Conservation (phyloP, 2,329 filamentous ascomycete species). For the Paraphoma chrysanthemicola region DNA sequence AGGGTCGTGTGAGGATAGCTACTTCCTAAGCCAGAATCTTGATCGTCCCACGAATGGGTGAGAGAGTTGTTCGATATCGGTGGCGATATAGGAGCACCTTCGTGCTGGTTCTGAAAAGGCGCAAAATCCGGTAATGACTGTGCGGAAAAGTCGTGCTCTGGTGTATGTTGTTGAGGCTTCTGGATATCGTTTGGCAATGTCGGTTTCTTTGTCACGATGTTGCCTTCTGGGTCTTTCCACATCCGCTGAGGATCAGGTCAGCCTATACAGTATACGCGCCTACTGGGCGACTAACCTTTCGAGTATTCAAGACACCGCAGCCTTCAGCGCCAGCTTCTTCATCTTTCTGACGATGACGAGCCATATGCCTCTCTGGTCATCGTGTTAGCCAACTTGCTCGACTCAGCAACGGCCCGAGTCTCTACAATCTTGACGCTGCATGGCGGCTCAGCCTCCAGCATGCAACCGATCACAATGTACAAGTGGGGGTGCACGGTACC, state of each 20-base stretch:
- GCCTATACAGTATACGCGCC: background rate
- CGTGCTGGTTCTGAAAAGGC: slow-evolving; percentile 26
- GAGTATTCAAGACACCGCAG: slow-evolving; percentile 59
- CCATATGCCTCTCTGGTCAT: slow-evolving; percentile 63
- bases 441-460: background rate
- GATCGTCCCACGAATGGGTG: slow-evolving; percentile 35
- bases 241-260: slow-evolving; percentile 51
- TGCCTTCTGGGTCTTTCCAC: slow-evolving; percentile 63
- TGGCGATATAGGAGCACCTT: slow-evolving; percentile 42
- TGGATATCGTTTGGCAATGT: slow-evolving; percentile 18
- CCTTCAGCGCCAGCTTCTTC: slow-evolving; percentile 62
- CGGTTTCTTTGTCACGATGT: slow-evolving; percentile 57
- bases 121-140: slow-evolving; percentile 28
- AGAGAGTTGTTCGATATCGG: slow-evolving; percentile 39
- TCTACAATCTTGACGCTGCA: slow-evolving; percentile 2
- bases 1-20: slow-evolving; percentile 26
- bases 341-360: slow-evolving; percentile 61
- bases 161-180: slow-evolving; percentile 9
- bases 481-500: slow-evolving; percentile 7
- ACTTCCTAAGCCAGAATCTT: slow-evolving; percentile 33
- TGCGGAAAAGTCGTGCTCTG: slow-evolving; percentile 14
- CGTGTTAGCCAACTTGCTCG: slow-evolving; percentile 23
- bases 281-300: slow-evolving; percentile 26
- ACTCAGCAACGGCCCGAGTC: slow-evolving; percentile 3
- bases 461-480: background rate